These are phyloP conservation scores for Penstemon eatonii DNA, from an alignment of 257 asterid genomes.

Conservation along the genomic window DNA sequence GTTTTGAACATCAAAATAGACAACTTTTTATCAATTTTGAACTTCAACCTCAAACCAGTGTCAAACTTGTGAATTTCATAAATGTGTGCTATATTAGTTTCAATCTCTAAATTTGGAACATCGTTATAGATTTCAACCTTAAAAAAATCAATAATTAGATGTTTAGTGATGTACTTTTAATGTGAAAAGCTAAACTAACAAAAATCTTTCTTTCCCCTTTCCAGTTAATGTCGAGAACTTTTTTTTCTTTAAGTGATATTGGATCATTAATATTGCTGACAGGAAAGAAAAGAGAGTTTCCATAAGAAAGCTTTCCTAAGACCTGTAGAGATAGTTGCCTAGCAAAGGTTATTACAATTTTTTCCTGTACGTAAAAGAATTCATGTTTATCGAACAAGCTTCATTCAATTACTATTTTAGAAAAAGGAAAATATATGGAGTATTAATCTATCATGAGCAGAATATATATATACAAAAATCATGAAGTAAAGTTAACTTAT, in stretches of 20 bases:
- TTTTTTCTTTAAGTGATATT: slow-evolving; percentile 83
- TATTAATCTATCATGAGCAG: background rate
- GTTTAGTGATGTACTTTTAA: too few relatives aligned
- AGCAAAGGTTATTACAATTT: slow-evolving; percentile 87
- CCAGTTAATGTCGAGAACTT: slow-evolving; percentile 80
- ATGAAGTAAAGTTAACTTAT: too few relatives aligned
- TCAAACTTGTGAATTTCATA: too few relatives aligned
- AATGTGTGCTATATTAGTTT: too few relatives aligned
- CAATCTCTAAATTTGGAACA: too few relatives aligned
- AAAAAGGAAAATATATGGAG: background rate
- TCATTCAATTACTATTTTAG: background rate
- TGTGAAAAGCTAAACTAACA: too few relatives aligned
- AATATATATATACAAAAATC: too few relatives aligned
- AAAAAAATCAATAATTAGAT: too few relatives aligned
- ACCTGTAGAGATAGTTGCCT: slow-evolving; percentile 83
- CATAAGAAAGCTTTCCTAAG: slow-evolving; percentile 85
- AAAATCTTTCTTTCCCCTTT: too few relatives aligned
- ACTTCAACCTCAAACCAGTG: slow-evolving; percentile 59
- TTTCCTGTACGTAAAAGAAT: slow-evolving; percentile 52
- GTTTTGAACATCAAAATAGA: slow-evolving; percentile 93
- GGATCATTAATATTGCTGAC: slow-evolving; percentile 98
- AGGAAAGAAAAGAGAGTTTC: slow-evolving; percentile 91
- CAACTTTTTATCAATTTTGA: slow-evolving; percentile 94
- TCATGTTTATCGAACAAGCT: background rate
- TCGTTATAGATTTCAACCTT: too few relatives aligned